A percentile compares a stretch with the other conserved stretches of the same genome.
Conservation (phyloP, 257 asterid species). For the Capsicum chinense region DNA sequence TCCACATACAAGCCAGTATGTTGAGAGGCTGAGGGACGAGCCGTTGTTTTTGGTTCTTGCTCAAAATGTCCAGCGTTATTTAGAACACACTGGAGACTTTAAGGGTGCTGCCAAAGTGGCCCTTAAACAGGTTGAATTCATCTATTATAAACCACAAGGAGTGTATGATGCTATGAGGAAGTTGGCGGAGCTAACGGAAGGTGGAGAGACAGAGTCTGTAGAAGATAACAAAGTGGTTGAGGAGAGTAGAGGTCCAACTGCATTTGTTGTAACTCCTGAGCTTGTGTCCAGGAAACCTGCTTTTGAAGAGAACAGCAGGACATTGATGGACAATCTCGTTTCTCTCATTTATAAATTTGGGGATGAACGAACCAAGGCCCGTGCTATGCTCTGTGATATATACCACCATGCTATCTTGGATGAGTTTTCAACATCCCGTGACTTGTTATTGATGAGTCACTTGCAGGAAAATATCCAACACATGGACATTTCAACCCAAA, state of each 20-base stretch:
- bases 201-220: conserved; percentile 54
- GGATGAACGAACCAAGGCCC: conserved; percentile 95
- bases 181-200: conserved; percentile 68
- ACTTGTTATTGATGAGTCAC: conserved; percentile 94
- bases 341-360: conserved; percentile 79
- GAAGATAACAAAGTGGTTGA: conserved; percentile 63
- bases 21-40: conserved; percentile 91
- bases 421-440: conserved; percentile 80
- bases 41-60: conserved; percentile 83
- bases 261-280: conserved; percentile 74
- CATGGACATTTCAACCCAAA: conserved; percentile 96
- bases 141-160: conserved; percentile 93
- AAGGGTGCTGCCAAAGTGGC: conserved; percentile 97
- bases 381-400: conserved; percentile 98
- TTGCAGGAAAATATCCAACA: conserved; percentile 92
- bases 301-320: conserved; percentile 84
- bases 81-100: conserved; percentile 62
- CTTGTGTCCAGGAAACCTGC: conserved; percentile 84
- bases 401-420: conserved; percentile 89
- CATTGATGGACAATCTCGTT: conserved; percentile 80
- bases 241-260: conserved; percentile 67
- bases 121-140: conserved; percentile 86
- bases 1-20: conserved; percentile 94
- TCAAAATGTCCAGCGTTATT: conserved; percentile 83
- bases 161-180: conserved; percentile 96